A percentile compares a stretch with the other conserved stretches of the same genome.
phyloP scores from a whole-genome alignment of 371 early-diverging fungal genomes.

The Rhizopus stolonifer region DNA sequence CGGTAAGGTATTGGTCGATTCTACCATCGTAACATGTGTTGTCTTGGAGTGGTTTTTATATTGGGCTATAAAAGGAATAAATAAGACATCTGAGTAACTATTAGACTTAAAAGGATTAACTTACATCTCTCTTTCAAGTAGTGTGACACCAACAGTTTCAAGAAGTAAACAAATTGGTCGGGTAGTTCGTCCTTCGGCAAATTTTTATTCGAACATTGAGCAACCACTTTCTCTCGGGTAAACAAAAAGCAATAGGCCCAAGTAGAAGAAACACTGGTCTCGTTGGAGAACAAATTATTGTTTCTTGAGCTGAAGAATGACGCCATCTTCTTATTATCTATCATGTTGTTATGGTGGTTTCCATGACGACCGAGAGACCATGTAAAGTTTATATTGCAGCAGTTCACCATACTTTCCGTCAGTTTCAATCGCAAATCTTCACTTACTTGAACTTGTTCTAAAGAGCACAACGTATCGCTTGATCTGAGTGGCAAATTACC shows the following conservation, averaged over 20 bases:
- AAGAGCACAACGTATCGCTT: slow-evolving; percentile 26
- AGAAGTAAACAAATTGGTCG: slow-evolving; percentile 31
- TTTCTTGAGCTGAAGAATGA: not conserved
- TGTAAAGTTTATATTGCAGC: slow-evolving; percentile 21
- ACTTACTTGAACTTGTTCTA: slow-evolving; percentile 42
- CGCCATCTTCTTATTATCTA: slow-evolving; percentile 3
- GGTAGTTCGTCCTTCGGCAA: slow-evolving; percentile 5
- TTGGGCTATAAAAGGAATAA: not conserved
- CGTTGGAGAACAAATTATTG: not conserved
- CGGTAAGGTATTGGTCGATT: slow-evolving; percentile 7
- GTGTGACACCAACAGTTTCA: slow-evolving; percentile 30
- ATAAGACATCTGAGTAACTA: not conserved
- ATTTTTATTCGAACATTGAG: slow-evolving; percentile 22
- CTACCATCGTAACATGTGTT: not conserved
- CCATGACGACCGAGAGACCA: slow-evolving; percentile 6
- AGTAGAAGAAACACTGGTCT: not conserved
- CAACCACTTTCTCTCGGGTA: slow-evolving; percentile 42
- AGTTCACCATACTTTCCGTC: slow-evolving; percentile 21
- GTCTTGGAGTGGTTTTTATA: not conserved
- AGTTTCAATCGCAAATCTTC: slow-evolving; percentile 38
- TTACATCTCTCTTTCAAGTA: slow-evolving; percentile 28
- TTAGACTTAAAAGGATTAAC: slow-evolving; percentile 1
- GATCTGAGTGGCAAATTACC: slow-evolving; percentile 16
- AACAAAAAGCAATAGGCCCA: slow-evolving; percentile 42
- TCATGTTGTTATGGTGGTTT: not conserved